A percentile compares a stretch with the other conserved stretches of the same genome.
Conservation (phyloP, 2,329 filamentous ascomycete genomes). For the Chaetomium sp. region DNA sequence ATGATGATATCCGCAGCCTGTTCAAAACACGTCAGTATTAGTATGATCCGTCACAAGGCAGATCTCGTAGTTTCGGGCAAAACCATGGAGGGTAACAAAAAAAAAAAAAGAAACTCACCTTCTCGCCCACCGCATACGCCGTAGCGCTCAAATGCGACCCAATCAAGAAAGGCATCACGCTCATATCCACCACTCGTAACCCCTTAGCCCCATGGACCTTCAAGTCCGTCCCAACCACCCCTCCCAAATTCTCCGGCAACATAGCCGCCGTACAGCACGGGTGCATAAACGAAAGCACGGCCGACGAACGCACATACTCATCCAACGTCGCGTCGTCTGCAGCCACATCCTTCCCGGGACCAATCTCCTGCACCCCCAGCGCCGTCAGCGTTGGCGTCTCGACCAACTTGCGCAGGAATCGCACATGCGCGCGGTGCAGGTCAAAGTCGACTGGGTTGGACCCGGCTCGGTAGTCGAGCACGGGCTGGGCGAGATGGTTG, state of each 20-base stretch:
- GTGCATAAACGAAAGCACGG: conserved; percentile 15
- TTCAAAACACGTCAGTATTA: no score
- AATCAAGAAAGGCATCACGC: conserved; percentile 17
- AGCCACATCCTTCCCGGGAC: conserved; percentile 29
- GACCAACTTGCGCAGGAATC: conserved; percentile 22
- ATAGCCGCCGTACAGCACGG: conserved; percentile 25
- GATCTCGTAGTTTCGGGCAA: background rate
- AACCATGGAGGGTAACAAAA: no score
- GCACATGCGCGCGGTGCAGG: conserved; percentile 35
- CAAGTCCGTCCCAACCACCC: conserved; percentile 17
- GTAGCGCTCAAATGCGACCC: conserved; percentile 18
- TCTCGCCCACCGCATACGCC: conserved; percentile 22
- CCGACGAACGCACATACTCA: conserved; percentile 3
- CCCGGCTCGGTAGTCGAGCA: conserved; percentile 32
- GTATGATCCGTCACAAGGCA: background rate
- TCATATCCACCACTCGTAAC: conserved; percentile 21
- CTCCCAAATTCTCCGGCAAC: conserved; percentile 13
- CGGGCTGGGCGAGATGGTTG: conserved; percentile 29
- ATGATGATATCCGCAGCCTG: conserved; percentile 19
- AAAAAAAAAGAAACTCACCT: conserved; percentile 10
- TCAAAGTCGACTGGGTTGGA: conserved; percentile 48
- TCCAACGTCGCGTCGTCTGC: conserved; percentile 9
- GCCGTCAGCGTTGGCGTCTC: conserved; percentile 21
- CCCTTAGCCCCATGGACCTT: conserved; percentile 18
- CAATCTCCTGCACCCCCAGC: conserved; percentile 32